Evolutionary conservation across 371 early-diverging fungal genomes (phyloP).

Genomic region (Coemansia sp.): DNA sequence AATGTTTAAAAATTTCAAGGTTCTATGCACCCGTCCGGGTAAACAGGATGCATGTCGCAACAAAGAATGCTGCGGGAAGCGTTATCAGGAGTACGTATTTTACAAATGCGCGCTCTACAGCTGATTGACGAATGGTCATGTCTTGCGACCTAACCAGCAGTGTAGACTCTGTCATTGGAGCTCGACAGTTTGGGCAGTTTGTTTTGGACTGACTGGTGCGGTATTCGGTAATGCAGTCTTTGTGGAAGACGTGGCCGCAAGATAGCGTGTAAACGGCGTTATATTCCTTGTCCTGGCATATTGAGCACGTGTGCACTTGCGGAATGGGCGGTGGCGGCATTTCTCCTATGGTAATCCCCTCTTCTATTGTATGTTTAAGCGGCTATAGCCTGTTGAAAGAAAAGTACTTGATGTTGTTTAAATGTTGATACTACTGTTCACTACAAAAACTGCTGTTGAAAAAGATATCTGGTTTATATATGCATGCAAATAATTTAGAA

Average conservation of each 20-base stretch:
- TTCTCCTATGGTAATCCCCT: not conserved
- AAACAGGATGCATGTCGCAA: not conserved
- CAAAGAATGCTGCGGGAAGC: not conserved
- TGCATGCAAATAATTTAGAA: no score
- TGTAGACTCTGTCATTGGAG: conserved; percentile 4
- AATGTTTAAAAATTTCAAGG: not conserved
- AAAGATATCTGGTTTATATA: no score
- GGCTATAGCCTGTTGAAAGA: not conserved
- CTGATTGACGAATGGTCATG: not conserved
- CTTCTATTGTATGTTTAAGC: not conserved
- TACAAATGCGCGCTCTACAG: not conserved
- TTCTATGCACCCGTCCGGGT: not conserved
- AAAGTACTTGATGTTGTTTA: not conserved
- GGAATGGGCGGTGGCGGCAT: not conserved
- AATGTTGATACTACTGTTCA: not conserved
- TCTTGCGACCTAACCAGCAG: conserved; percentile 2
- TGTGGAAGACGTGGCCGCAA: conserved; percentile 16
- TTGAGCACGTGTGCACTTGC: conserved; percentile 1
- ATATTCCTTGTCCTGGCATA: conserved; percentile 5
- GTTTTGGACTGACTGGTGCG: conserved; percentile 3
- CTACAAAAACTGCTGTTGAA: no score
- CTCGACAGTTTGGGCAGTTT: conserved; percentile 10
- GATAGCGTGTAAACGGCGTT: not conserved
- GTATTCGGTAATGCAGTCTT: conserved; percentile 9
- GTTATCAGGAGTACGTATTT: not conserved